Percentiles rank a stretch among this genome's conserved stretches.
These are phyloP conservation scores for Mastigamoeba balamuthi DNA, from an alignment of 78 protist genomes.

Conservation along the genomic window DNA sequence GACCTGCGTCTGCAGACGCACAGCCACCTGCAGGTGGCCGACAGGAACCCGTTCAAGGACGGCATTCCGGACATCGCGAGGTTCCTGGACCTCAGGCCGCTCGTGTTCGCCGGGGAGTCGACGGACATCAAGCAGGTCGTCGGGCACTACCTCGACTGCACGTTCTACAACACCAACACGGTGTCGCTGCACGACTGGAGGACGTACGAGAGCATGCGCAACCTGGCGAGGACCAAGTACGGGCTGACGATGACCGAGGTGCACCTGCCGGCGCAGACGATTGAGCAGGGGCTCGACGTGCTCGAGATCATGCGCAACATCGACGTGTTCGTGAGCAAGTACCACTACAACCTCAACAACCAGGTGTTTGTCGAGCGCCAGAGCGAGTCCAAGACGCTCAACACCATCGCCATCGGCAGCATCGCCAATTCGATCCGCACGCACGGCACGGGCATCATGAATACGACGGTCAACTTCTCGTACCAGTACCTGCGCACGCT, in stretches of 20 bases:
- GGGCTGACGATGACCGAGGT: constrained; percentile 53
- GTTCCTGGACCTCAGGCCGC: constrained; percentile 38
- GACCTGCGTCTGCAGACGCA: constrained; percentile 77
- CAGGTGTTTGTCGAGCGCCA: constrained; percentile 79
- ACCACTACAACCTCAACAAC: constrained; percentile 85
- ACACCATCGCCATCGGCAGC: constrained; percentile 84
- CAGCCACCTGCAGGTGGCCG: constrained; percentile 28
- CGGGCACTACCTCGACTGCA: constrained; percentile 61
- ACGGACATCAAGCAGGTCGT: constrained; percentile 49
- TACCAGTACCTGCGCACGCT: constrained; percentile 62
- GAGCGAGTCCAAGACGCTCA: constrained; percentile 55
- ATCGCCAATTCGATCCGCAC: constrained; percentile 88
- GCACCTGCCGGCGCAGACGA: constrained; percentile 75
- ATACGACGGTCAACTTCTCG: constrained; percentile 90
- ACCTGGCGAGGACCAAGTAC: constrained; percentile 74
- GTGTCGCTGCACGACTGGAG: constrained; percentile 82
- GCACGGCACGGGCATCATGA: constrained; percentile 96
- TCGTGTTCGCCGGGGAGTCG: constrained; percentile 28
- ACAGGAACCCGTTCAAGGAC: constrained; percentile 40
- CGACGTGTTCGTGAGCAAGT: constrained; percentile 82
- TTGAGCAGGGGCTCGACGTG: constrained; percentile 90
- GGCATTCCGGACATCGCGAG: constrained; percentile 48
- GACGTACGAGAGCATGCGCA: constrained; percentile 87
- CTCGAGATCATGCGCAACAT: constrained; percentile 89
- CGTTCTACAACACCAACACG: constrained; percentile 89